Evolutionary conservation across 495 filamentous ascomycete species (phyloP).

Genomic region (Daldinia decipiens): DNA sequence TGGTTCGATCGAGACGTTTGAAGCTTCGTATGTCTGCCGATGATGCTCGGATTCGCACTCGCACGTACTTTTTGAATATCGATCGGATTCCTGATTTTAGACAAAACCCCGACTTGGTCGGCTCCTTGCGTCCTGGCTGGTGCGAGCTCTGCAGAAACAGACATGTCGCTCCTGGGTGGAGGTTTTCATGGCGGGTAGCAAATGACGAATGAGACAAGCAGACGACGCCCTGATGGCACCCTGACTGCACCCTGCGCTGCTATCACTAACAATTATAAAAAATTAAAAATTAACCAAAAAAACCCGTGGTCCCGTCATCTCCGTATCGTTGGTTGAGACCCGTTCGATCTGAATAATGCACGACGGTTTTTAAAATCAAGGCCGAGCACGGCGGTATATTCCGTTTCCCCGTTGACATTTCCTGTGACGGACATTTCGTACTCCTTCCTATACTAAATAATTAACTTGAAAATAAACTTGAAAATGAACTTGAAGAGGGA

Average conservation of each 20-base stretch:
- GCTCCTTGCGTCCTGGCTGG: conserved; percentile 42
- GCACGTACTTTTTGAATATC: not conserved
- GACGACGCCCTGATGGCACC: conserved; percentile 27
- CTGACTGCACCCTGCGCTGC: conserved; percentile 17
- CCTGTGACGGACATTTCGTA: not conserved
- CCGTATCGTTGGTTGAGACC: conserved; percentile 7
- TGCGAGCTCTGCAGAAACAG: conserved; percentile 30
- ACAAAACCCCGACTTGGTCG: conserved; percentile 13
- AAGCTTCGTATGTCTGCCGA: not conserved
- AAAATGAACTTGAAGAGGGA: conserved; percentile 7
- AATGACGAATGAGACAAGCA: conserved; percentile 33
- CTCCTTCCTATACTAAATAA: not conserved
- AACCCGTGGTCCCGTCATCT: conserved; percentile 12
- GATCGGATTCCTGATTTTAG: conserved; percentile 31
- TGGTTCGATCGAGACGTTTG: not conserved
- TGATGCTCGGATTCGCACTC: not conserved
- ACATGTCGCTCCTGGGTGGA: conserved; percentile 11
- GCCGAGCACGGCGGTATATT: conserved; percentile 14
- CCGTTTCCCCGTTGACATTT: conserved; percentile 8
- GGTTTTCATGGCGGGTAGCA: conserved; percentile 17
- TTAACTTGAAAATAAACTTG: not conserved
- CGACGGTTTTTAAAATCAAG: conserved; percentile 21
- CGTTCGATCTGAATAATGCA: conserved; percentile 21
- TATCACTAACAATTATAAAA: conserved; percentile 21
- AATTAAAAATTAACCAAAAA: not conserved